Conservation (phyloP, 2,329 filamentous ascomycete genomes). For the Trichoderma atrobrunneum region DNA sequence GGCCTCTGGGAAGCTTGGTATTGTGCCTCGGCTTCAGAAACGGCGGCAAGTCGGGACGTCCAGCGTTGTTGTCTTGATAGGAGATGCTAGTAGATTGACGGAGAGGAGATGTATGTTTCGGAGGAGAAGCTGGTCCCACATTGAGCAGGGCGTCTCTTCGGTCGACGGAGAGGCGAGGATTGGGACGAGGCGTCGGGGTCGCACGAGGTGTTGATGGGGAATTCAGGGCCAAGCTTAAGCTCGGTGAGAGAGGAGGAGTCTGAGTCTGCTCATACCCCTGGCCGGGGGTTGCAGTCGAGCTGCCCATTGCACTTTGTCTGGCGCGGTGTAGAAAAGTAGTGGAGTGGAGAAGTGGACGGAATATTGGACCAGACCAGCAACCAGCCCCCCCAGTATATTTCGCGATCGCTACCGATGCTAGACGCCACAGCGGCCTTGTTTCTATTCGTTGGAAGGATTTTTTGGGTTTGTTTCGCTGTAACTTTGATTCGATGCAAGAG, state of each 20-base stretch:
- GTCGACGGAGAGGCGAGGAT: slow-evolving; percentile 23
- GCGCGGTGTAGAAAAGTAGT: slow-evolving; percentile 12
- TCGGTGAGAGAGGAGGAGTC: slow-evolving; percentile 14
- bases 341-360: slow-evolving; percentile 14
- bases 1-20: slow-evolving; percentile 9
- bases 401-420: slow-evolving; percentile 13
- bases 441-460: slow-evolving; percentile 1
- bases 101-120: slow-evolving; percentile 32
- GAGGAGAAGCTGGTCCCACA: slow-evolving; percentile 30
- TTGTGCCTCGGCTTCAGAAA: slow-evolving; percentile 17
- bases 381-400: slow-evolving; percentile 14
- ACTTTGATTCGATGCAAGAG: neutral
- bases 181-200: slow-evolving; percentile 22
- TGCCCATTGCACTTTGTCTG: slow-evolving; percentile 16
- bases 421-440: neutral
- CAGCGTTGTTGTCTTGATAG: slow-evolving; percentile 23
- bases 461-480: neutral
- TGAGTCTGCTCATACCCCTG: slow-evolving; percentile 19
- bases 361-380: slow-evolving; percentile 18
- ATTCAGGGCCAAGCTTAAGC: slow-evolving; percentile 18
- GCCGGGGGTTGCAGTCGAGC: slow-evolving; percentile 17
- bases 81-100: slow-evolving; percentile 32
- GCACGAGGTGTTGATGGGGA: slow-evolving; percentile 17
- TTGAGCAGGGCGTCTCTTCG: slow-evolving; percentile 25
- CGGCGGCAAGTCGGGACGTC: slow-evolving; percentile 1